These are phyloP conservation scores for Calocera viscosa DNA, from an alignment of 768 basidiomycete species.

Conservation along the genomic window DNA sequence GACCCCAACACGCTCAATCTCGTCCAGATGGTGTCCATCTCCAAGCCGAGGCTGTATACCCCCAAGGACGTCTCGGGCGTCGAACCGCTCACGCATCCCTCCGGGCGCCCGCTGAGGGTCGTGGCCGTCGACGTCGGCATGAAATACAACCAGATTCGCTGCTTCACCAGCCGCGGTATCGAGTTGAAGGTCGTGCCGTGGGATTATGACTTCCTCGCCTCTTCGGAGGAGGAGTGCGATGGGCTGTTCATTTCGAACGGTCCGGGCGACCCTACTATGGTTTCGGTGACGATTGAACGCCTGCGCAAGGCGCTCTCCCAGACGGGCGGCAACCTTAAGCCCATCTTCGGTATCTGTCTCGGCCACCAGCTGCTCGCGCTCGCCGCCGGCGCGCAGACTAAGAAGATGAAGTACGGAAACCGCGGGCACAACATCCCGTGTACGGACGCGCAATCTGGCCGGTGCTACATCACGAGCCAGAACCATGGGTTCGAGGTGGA, in stretches of 20 bases:
- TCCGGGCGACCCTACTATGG: constrained; percentile 88
- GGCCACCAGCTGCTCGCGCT: constrained; percentile 95
- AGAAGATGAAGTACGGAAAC: constrained; percentile 99
- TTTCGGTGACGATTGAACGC: constrained; percentile 54
- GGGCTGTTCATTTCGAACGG: constrained; percentile 97
- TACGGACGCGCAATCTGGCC: constrained; percentile 80
- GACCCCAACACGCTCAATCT: constrained; percentile 86
- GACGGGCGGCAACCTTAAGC: constrained; percentile 43
- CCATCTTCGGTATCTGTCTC: constrained; percentile 97
- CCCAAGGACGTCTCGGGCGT: constrained; percentile 38
- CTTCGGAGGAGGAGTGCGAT: constrained; percentile 72
- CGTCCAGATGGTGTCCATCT: constrained; percentile 76
- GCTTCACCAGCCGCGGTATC: constrained; percentile 82
- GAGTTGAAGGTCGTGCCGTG: constrained; percentile 97
- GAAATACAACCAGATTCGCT: constrained; percentile 99
- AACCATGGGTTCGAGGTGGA: constrained; percentile 98
- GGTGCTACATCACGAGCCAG: constrained; percentile 98
- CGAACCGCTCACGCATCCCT: constrained; percentile 54
- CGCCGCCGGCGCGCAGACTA: constrained; percentile 84
- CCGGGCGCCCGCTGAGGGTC: constrained; percentile 68
- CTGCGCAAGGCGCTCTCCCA: constrained; percentile 56
- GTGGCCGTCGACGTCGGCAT: constrained; percentile 96
- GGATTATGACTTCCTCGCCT: constrained; percentile 75
- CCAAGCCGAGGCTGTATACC: constrained; percentile 50
- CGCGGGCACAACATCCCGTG: constrained; percentile 98